Percentiles rank a stretch among this genome's conserved stretches.
These are phyloP conservation scores for Rhododendron vialii DNA, from an alignment of 148 eudicot species.

Conservation along the genomic window DNA sequence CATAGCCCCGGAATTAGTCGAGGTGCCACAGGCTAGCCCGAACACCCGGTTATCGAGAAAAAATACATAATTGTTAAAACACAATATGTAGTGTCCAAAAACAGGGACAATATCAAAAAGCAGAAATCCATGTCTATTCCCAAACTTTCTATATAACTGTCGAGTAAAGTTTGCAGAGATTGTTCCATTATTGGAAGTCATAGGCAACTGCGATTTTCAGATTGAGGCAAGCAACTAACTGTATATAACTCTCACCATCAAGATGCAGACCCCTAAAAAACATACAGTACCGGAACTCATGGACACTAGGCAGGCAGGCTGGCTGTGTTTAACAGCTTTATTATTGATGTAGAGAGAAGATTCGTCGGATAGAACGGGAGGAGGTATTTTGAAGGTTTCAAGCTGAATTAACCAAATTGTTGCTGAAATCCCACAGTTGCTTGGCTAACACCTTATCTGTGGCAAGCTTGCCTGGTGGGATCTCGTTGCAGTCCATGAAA, in stretches of 20 bases:
- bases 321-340: background rate
- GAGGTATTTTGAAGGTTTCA: slow-evolving; percentile 5
- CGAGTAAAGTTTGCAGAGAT: background rate
- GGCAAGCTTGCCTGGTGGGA: slow-evolving; percentile 39
- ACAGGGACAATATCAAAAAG: background rate
- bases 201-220: background rate
- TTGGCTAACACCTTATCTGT: slow-evolving; percentile 47
- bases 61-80: background rate
- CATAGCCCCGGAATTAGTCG: background rate
- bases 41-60: background rate
- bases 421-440: slow-evolving; percentile 72
- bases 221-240: background rate
- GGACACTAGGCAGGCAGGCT: background rate
- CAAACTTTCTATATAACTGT: background rate
- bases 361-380: background rate
- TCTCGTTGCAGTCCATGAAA: slow-evolving; percentile 66
- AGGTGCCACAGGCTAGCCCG: background rate
- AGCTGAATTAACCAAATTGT: slow-evolving; percentile 49
- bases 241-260: background rate
- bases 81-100: background rate
- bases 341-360: background rate
- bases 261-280: background rate
- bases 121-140: background rate
- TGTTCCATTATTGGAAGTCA: background rate
- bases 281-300: background rate